A percentile compares a stretch with the other conserved stretches of the same genome.
Conservation (phyloP, 176 grass and related monocot species). For the Secale cereale region DNA sequence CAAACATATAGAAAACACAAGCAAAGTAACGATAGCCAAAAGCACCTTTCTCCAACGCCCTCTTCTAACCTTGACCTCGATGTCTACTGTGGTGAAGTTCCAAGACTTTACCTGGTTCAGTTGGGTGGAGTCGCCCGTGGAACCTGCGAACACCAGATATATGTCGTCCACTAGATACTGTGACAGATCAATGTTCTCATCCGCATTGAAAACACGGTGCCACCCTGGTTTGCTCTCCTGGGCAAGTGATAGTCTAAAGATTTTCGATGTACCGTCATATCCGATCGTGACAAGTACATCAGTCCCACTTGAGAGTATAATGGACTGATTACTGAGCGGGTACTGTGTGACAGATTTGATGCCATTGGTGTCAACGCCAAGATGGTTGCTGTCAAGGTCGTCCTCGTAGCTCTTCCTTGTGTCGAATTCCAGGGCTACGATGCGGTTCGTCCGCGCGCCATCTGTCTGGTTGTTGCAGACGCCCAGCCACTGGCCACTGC, state of each 20-base stretch:
- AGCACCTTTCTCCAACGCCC: background rate
- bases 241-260: background rate
- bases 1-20: background rate
- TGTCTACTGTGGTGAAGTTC: background rate
- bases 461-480: constrained; percentile 6
- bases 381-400: background rate
- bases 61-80: background rate
- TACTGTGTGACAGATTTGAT: background rate
- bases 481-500: constrained; percentile 41
- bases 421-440: background rate
- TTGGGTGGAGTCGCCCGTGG: background rate
- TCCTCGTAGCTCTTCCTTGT: background rate
- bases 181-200: background rate
- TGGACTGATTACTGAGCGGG: background rate
- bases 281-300: background rate
- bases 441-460: background rate
- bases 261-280: background rate
- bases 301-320: background rate
- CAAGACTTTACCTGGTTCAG: constrained; percentile 3
- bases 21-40: background rate
- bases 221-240: background rate
- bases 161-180: background rate
- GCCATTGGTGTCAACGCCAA: constrained; percentile 26
- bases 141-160: constrained; percentile 10
- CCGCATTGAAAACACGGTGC: background rate